Base-by-base conservation (phyloP, 108 stramenopile genomes). In the Fragilariopsis cylindrus region DNA sequence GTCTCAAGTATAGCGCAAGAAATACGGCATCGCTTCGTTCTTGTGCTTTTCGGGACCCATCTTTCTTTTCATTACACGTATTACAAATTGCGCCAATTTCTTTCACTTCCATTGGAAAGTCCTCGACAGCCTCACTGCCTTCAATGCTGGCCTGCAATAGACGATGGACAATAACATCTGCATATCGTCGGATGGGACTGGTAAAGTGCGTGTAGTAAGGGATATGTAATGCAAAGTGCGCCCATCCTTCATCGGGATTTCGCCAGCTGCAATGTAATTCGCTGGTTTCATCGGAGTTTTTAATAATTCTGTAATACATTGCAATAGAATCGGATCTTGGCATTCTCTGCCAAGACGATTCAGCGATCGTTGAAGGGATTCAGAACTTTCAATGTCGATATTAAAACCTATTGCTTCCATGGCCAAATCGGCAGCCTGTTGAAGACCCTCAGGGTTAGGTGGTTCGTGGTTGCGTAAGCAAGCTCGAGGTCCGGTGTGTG, bases 131-230 rank as follows among this genome's bases (percentile, higher is more conserved):
- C 13, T 88, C 88, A 7, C 50, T 12, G 4, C 82, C 90, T 67
- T 97, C 95, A 7, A 98, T 76, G 60, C 94, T 91, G 11, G 96
- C 93, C 46, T 95, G 90, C 40, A 98, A 87, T 62, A 98, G 80
- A 0, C 97, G 87, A 71, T 98, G 97, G 9, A 96, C 98, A 67
- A 98, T 85, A 5, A 98, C 92, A 80, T 99, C 98, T 2, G 98
- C 92, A 75, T 99, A 99, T 49, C 97, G 87, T 4, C 97, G 85
- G 73, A 98, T 98, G 4, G 97, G 98, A 48, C 84, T 87, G 39
- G 97, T 98, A 75, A 99, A 99, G 76, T 99, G 98, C 3, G 98
- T 99, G 78, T 99, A 99, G 83, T 96, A 97, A 1, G 97, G 97
- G 63, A 99, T 99, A 75, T 96, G 94, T 60, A 99, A 79, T 4